A percentile compares a stretch with the other conserved stretches of the same genome.
phyloP scores from a whole-genome alignment of 768 basidiomycete species.

The Boletus barrowsii region DNA sequence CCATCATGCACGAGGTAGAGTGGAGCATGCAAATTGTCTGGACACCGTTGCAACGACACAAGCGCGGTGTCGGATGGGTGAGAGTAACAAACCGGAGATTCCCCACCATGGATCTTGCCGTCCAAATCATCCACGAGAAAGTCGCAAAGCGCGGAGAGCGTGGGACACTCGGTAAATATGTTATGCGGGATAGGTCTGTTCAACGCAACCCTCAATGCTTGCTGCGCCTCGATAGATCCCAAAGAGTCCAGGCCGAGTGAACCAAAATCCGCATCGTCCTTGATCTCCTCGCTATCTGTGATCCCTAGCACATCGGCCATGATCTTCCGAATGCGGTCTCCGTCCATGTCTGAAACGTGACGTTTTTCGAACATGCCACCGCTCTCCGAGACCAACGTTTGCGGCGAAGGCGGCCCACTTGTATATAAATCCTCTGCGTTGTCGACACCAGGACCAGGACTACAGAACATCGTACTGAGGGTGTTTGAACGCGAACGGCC shows the following conservation, averaged over 20 bases:
- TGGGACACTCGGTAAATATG: constrained; percentile 41
- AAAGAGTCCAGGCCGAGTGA: constrained; percentile 63
- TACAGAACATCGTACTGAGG: constrained; percentile 11
- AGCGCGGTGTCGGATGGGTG: constrained; percentile 31
- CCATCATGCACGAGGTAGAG: constrained; percentile 74
- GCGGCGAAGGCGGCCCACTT: constrained; percentile 33
- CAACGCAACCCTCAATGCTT: constrained; percentile 43
- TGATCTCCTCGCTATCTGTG: constrained; percentile 32
- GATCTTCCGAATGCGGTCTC: constrained; percentile 33
- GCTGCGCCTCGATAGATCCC: constrained; percentile 58
- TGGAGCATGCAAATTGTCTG: no score
- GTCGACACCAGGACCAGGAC: background rate
- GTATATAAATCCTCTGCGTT: constrained; percentile 3
- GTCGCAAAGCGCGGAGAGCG: constrained; percentile 26
- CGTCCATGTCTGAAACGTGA: background rate
- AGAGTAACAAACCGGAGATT: background rate
- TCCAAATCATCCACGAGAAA: constrained; percentile 8
- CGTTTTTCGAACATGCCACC: background rate
- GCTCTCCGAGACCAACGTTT: constrained; percentile 39
- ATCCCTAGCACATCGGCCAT: constrained; percentile 46
- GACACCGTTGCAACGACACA: constrained; percentile 34
- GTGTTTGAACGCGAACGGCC: constrained; percentile 28
- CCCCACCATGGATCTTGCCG: background rate
- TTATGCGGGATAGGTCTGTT: constrained; percentile 42
- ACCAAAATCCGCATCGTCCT: constrained; percentile 45